Evolutionary conservation across 257 asterid genomes (phyloP).

Genomic region (Gentiana macrophylla): DNA sequence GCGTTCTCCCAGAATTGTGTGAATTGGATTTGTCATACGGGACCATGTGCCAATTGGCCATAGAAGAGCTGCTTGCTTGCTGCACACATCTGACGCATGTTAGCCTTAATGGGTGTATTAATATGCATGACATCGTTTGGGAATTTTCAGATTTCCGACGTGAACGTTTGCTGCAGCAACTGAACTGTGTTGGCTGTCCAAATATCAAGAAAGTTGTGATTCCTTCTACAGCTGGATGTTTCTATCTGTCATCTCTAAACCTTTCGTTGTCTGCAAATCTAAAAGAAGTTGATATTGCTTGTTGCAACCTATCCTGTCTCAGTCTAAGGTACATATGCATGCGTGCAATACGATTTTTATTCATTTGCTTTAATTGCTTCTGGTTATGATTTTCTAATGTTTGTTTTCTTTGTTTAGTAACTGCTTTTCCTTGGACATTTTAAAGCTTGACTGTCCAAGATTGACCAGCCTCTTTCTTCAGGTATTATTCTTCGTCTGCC

Average conservation of each 20-base stretch:
- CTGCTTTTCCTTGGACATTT: conserved; percentile 71
- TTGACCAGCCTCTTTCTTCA: conserved; percentile 91
- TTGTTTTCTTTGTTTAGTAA: conserved; percentile 44
- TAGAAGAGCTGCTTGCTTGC: conserved; percentile 86
- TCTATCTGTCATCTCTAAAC: conserved; percentile 63
- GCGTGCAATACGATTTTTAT: not conserved
- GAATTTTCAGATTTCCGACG: conserved; percentile 33
- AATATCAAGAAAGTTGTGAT: conserved; percentile 83
- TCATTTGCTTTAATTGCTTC: conserved; percentile 1
- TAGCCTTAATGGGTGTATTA: conserved; percentile 85
- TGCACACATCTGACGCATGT: conserved; percentile 83
- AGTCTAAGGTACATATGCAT: conserved; percentile 64
- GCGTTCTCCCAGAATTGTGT: conserved; percentile 76
- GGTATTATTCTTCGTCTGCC: conserved; percentile 31
- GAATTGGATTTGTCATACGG: conserved; percentile 95
- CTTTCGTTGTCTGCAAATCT: conserved; percentile 78
- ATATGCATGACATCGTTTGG: conserved; percentile 97
- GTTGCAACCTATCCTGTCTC: conserved; percentile 64
- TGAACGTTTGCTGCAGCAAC: conserved; percentile 61
- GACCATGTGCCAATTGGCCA: conserved; percentile 78
- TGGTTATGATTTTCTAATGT: conserved; percentile 2
- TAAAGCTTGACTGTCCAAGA: conserved; percentile 88
- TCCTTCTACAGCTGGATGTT: conserved; percentile 71
- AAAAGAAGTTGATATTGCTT: conserved; percentile 90
- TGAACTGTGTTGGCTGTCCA: conserved; percentile 93